Evolutionary conservation across 2,329 filamentous ascomycete species (phyloP).

Genomic region (Penicillium sp.): DNA sequence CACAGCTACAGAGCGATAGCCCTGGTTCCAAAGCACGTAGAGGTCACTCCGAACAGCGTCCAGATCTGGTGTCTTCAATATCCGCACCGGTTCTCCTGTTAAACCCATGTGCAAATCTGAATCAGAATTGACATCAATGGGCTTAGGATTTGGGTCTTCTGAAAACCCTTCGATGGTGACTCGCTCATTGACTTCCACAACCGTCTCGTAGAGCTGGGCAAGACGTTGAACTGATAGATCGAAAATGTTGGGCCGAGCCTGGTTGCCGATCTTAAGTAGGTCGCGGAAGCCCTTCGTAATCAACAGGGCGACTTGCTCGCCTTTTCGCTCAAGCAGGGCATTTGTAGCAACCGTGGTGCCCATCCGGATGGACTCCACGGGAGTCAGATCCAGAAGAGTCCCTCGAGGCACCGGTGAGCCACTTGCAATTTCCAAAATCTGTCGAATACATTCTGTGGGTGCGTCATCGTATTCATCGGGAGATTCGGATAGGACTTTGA

Average conservation of each 20-base stretch:
- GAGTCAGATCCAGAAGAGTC: neutral
- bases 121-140: conserved; percentile 45
- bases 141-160: conserved; percentile 60
- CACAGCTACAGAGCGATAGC: conserved; percentile 75
- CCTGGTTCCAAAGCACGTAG: conserved; percentile 57
- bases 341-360: conserved; percentile 92
- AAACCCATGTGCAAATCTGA: conserved; percentile 44
- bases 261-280: conserved; percentile 69
- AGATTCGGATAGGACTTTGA: conserved; percentile 35
- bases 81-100: conserved; percentile 61
- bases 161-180: conserved; percentile 47
- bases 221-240: conserved; percentile 82
- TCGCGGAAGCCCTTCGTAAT: conserved; percentile 71
- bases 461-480: conserved; percentile 34
- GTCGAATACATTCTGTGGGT: conserved; percentile 79
- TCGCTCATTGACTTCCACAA: conserved; percentile 79
- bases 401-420: neutral
- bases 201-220: conserved; percentile 73
- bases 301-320: conserved; percentile 78
- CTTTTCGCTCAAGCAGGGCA: conserved; percentile 80
- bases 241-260: conserved; percentile 82
- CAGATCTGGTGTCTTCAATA: conserved; percentile 59
- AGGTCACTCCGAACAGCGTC: conserved; percentile 57
- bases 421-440: conserved; percentile 58
- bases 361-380: conserved; percentile 63